These are phyloP conservation scores for Zygoascus flipseniorum DNA, from an alignment of 805 yeast genomes.

Conservation along the genomic window DNA sequence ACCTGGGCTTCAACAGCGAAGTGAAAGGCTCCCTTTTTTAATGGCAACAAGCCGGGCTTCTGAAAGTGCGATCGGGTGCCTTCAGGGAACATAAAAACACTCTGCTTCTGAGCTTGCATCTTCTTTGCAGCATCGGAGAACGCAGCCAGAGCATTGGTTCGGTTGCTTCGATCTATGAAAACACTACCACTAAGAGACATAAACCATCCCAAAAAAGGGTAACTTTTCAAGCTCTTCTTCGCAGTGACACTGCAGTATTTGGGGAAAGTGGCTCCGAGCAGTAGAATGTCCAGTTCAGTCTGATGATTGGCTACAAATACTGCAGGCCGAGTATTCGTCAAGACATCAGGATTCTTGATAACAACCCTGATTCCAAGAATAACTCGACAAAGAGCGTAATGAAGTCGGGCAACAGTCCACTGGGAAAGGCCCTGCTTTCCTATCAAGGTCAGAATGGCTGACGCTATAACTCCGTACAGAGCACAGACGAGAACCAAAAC, in stretches of 20 bases:
- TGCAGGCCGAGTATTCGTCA: constrained; percentile 52
- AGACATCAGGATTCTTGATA: constrained; percentile 55
- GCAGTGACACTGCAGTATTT: constrained; percentile 88
- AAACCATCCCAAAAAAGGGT: constrained; percentile 96
- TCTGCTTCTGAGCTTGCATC: constrained; percentile 57
- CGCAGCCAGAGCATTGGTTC: constrained; percentile 66
- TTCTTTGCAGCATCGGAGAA: constrained; percentile 59
- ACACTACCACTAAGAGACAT: constrained; percentile 87
- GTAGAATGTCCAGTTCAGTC: constrained; percentile 72
- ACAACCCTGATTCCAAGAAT: constrained; percentile 63
- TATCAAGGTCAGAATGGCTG: constrained; percentile 51
- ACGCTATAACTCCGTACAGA: constrained; percentile 58
- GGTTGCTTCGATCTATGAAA: constrained; percentile 75
- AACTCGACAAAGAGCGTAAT: constrained; percentile 51
- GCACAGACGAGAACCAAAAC: constrained; percentile 26
- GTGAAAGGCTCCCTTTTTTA: constrained; percentile 97
- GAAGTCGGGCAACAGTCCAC: constrained; percentile 82
- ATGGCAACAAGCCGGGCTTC: constrained; percentile 65
- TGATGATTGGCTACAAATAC: constrained; percentile 85
- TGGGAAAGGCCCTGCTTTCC: constrained; percentile 80
- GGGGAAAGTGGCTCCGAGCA: constrained; percentile 80
- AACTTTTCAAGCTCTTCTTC: constrained; percentile 69
- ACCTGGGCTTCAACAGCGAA: constrained; percentile 87
- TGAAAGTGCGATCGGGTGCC: constrained; percentile 85
- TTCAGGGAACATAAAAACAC: constrained; percentile 89